A percentile compares a stretch with the other conserved stretches of the same genome.
phyloP scores from a whole-genome alignment of 2,329 filamentous ascomycete genomes.

The Clonostachys byssicola region DNA sequence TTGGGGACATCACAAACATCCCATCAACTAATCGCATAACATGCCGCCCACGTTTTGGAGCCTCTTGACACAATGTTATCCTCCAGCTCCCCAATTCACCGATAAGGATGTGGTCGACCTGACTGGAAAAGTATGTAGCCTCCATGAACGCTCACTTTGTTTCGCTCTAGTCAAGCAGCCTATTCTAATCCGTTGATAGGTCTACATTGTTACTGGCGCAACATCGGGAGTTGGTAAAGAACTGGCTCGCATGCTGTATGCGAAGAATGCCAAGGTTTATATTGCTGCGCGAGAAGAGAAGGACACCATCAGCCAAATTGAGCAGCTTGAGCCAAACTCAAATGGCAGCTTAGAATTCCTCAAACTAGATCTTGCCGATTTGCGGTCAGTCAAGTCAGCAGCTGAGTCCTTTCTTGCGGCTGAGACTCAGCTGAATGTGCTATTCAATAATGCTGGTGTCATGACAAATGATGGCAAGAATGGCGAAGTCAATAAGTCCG shows the following conservation, averaged over 20 bases:
- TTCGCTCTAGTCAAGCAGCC: not conserved
- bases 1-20: too few species aligned
- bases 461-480: slow-evolving; percentile 9
- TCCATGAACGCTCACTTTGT: slow-evolving; percentile 10
- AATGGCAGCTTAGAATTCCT: slow-evolving; percentile 30
- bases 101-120: slow-evolving; percentile 60
- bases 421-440: slow-evolving; percentile 22
- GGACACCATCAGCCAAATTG: slow-evolving; percentile 33
- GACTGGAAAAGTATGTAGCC: slow-evolving; percentile 35
- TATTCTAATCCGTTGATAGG: slow-evolving; percentile 13
- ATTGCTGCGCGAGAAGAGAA: slow-evolving; percentile 35
- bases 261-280: slow-evolving; percentile 45
- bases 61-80: not conserved
- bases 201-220: slow-evolving; percentile 40
- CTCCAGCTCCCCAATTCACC: too few species aligned
- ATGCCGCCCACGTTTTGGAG: too few species aligned
- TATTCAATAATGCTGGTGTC: slow-evolving; percentile 34
- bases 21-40: too few species aligned
- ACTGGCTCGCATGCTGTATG: slow-evolving; percentile 45
- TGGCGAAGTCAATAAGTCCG: slow-evolving; percentile 1
- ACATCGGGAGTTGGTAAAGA: slow-evolving; percentile 38
- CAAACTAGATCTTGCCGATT: slow-evolving; percentile 29
- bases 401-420: slow-evolving; percentile 11
- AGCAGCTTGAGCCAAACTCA: slow-evolving; percentile 17
- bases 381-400: slow-evolving; percentile 18